Evolutionary conservation across 768 basidiomycete genomes (phyloP).

Genomic region (Terana coerulea): DNA sequence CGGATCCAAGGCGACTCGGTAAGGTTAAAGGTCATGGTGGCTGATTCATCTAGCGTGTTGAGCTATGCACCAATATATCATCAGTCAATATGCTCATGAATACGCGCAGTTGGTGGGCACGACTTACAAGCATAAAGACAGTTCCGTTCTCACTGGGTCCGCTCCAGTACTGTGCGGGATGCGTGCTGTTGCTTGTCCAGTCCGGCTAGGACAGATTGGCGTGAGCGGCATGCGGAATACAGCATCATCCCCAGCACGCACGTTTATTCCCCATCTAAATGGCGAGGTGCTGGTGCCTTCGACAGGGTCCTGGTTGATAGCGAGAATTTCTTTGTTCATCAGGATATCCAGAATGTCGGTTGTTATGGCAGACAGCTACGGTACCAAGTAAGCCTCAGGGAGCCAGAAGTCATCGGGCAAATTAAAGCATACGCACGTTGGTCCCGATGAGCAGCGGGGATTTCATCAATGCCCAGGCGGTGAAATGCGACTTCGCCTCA

Average conservation of each 20-base stretch:
- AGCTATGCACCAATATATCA: slow-evolving; percentile 34
- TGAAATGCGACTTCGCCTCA: slow-evolving; percentile 68
- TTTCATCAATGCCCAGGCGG: slow-evolving; percentile 70
- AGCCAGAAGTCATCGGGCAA: neutral
- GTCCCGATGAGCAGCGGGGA: slow-evolving; percentile 64
- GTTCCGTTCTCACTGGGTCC: slow-evolving; percentile 62
- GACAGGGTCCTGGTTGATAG: slow-evolving; percentile 65
- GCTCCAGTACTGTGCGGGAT: slow-evolving; percentile 73
- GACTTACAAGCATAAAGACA: slow-evolving; percentile 59
- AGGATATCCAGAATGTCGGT: slow-evolving; percentile 51
- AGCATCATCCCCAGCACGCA: too few species aligned
- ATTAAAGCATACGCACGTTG: slow-evolving; percentile 17
- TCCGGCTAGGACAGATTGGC: slow-evolving; percentile 33
- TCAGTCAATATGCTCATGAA: neutral
- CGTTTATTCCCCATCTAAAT: slow-evolving; percentile 67
- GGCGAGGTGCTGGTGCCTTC: slow-evolving; percentile 59
- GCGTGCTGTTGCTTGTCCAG: slow-evolving; percentile 37
- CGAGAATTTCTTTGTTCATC: slow-evolving; percentile 60
- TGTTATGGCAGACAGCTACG: slow-evolving; percentile 47
- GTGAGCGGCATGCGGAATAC: neutral
- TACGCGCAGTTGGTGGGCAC: neutral
- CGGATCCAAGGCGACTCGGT: slow-evolving; percentile 71
- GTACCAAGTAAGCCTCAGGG: neutral
- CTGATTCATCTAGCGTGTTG: slow-evolving; percentile 53
- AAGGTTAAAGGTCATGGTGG: slow-evolving; percentile 57